Conservation (phyloP, 371 early-diverging fungal species). For the Mycotypha africana region DNA sequence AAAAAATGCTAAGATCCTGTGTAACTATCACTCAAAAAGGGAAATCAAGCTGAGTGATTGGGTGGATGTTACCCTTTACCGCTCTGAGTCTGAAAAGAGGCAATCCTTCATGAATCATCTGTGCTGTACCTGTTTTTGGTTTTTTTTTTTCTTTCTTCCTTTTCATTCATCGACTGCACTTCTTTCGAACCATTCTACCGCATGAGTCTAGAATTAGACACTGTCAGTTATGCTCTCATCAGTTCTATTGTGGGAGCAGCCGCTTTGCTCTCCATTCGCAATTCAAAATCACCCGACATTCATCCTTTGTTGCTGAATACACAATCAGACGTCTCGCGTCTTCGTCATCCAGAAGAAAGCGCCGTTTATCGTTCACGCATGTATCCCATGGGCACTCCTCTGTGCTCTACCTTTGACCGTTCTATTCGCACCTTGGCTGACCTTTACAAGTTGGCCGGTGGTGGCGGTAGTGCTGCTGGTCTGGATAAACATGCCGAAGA, state of each 20-base stretch:
- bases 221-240: conserved; percentile 35
- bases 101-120: too few relatives aligned
- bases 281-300: conserved; percentile 65
- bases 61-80: too few relatives aligned
- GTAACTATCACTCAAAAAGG: too few relatives aligned
- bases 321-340: conserved; percentile 59
- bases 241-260: conserved; percentile 40
- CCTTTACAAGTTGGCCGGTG: conserved; percentile 43
- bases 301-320: conserved; percentile 72
- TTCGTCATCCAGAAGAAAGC: conserved; percentile 64
- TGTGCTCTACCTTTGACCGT: conserved; percentile 39
- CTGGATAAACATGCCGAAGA: conserved; percentile 27
- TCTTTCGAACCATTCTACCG: too few relatives aligned
- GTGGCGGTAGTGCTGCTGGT: too few relatives aligned
- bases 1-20: too few relatives aligned
- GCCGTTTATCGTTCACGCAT: conserved; percentile 68
- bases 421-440: conserved; percentile 48
- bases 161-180: too few relatives aligned
- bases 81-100: too few relatives aligned
- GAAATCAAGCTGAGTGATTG: too few relatives aligned
- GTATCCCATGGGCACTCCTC: conserved; percentile 53
- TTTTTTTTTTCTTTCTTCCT: too few relatives aligned
- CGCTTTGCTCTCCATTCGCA: conserved; percentile 39
- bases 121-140: too few relatives aligned
- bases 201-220: conserved; percentile 43